Evolutionary conservation across 192 early-diverging fungal species (phyloP), one percentile per base, ranked within the genome.

Genomic region (Coemansia sp.): DNA sequence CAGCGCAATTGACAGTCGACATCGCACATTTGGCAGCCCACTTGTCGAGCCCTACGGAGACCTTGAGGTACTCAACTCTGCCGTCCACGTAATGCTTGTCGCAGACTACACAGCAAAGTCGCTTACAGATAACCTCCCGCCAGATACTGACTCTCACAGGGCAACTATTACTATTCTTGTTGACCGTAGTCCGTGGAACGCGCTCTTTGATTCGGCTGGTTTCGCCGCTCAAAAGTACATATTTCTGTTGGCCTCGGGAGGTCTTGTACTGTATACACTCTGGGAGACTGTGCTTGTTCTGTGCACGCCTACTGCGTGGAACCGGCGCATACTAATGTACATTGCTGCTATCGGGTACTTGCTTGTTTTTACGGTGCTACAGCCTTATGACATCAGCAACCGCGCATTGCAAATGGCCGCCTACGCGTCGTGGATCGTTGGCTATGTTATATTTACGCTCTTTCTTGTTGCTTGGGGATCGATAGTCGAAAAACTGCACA

Each of bases 321-420:
- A 74, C 62, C 48, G 46, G 21, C 77, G 77, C 15, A 74, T 79
- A 62, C 66, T 79, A 4, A 79, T 79, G 72, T 79, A 79, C 45
- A 25, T 79, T 2, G 66, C 72, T 7, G 77, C 72, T 2, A 74
- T 74, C 9, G 69, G 36, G 3, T 79, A 79, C 23, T 34, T 79
- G 37, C 31, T 79, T 12, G 61, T 79, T 3, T 79, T 79, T 9
- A 74, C 77, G 5, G 44, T 79, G 11, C 55, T 79, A 27, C 77
- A 74, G 59, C 72, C 77, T 4, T 71, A 71, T 48, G 38, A 38
- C 10, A 41, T 58, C 34, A 71, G 65, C 41, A 74, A 53, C 55
- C 72, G 72, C 6, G 67, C 62, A 1, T 46, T 72, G 12, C 68
- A 68, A 32, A 79, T 79, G 69, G 55, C 46, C 10, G 61, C 70